Percentiles rank a stretch among this genome's conserved stretches.
Conservation (phyloP, 2,329 filamentous ascomycete genomes). For the Huntiella decipiens region DNA sequence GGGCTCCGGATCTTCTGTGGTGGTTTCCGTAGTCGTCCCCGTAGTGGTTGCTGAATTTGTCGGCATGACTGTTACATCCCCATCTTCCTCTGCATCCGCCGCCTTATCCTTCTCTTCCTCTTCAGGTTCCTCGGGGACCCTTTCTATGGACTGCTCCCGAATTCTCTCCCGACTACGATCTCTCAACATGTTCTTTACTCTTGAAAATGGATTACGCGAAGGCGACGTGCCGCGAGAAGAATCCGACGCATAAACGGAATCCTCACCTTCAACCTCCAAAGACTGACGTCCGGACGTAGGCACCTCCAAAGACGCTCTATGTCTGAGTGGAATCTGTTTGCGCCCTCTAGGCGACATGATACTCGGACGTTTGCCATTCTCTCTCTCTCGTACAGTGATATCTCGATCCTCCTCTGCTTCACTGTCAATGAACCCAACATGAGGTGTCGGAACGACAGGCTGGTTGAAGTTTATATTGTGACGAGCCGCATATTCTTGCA, state of each 20-base stretch:
- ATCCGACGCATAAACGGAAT: constrained; percentile 5
- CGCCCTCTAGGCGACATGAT: no score
- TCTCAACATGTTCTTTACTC: constrained; percentile 35
- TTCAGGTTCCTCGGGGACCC: constrained; percentile 4
- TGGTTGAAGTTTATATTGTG: constrained; percentile 20
- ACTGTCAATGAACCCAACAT: not conserved
- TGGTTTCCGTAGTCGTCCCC: constrained; percentile 5
- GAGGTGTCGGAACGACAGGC: constrained; percentile 1
- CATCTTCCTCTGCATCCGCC: not conserved
- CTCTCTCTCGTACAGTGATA: no score
- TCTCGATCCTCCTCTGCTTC: no score
- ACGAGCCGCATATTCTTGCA: constrained; percentile 39
- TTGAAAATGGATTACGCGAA: constrained; percentile 36
- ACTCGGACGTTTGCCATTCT: no score
- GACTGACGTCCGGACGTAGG: no score
- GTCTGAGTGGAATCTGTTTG: no score
- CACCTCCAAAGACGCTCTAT: no score
- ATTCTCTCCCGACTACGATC: constrained; percentile 18
- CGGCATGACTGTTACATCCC: no score
- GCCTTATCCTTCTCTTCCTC: not conserved
- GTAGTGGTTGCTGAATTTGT: not conserved
- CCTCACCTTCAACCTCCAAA: not conserved
- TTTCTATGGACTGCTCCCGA: constrained; percentile 5
- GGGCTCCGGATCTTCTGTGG: not conserved
- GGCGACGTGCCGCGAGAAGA: constrained; percentile 47